phyloP scores from a whole-genome alignment of 495 filamentous ascomycete species.

The Annulohypoxylon bovei region DNA sequence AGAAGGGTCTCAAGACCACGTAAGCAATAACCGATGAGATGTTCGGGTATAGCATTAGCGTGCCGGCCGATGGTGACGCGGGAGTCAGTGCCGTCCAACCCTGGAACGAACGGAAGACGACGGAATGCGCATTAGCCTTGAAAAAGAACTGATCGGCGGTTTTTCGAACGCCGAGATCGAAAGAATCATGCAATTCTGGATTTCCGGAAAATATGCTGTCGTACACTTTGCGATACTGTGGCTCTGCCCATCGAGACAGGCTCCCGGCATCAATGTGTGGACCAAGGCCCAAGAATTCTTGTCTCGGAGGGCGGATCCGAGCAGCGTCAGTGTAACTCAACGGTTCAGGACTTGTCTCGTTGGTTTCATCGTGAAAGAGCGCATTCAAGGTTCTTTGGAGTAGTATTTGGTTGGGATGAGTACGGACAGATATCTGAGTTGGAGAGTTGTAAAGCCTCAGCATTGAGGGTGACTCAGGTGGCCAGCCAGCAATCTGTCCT shows the following conservation, averaged over 20 bases:
- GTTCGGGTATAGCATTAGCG: neutral
- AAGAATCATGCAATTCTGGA: neutral
- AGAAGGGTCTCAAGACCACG: neutral
- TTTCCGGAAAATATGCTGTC: constrained; percentile 1
- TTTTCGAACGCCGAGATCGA: neutral
- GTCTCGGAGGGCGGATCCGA: neutral
- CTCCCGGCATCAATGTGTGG: neutral
- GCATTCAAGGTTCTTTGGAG: neutral
- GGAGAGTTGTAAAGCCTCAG: neutral
- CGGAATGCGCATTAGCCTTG: neutral
- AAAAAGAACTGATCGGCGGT: neutral
- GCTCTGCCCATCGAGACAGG: neutral
- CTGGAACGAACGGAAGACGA: constrained; percentile 5
- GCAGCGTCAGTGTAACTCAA: neutral
- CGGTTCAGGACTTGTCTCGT: neutral
- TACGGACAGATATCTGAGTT: neutral
- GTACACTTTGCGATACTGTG: constrained; percentile 1
- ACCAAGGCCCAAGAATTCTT: neutral
- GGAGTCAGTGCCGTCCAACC: neutral
- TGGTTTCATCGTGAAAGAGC: neutral
- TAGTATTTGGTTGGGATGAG: neutral
- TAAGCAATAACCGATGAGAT: neutral
- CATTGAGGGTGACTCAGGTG: neutral
- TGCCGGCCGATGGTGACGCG: neutral
- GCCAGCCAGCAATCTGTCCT: neutral